Base-by-base conservation (phyloP, 2,329 filamentous ascomycete genomes). In the Nannizziopsis arthrosporioides region DNA sequence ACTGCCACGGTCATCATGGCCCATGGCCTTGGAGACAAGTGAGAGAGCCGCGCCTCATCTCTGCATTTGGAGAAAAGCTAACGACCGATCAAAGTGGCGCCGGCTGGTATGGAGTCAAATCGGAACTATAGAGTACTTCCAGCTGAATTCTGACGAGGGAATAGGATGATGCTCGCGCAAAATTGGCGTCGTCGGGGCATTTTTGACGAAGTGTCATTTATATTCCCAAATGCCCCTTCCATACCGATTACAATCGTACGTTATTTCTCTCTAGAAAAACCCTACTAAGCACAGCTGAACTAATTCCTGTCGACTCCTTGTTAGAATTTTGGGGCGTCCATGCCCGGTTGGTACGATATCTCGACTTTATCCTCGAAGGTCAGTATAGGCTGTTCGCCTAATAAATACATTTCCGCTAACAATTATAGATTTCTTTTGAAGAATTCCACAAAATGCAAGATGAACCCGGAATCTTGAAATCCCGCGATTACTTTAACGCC, bases 1-100 rank as follows among this genome's bases (percentile, higher is more conserved):
- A 95, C 92, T 34, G 88, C 88, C 18, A 95, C 90, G 2, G 84
- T 96, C 59, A 96, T 98, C 60, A 88, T 95, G 68, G 76, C 85
- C 45, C 92, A 98, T 65, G 92, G 92, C 11, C 73, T 98, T 35
- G 92, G 92, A 54, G 92, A 96, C 63, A 83, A 85, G 89, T 81
- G 67, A 59, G 63, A 56, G 39, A 22, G 36, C 36, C 31, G 17
- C 31, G 12, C 7, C 11, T 7, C n/a, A 18, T 30, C 19, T 36
- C 11, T 15, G 30, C n/a, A 17, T 10, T 43, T 48, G 32, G 12
- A n/a, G 47, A 37, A 22, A 14, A 14, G 19, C 39, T 52, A 22
- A 49, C 49, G 47, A 41, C 40, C 9, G 22, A 27, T 35, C 44
- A 37, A 54, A 80, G 70, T 57, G 70, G 70, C 50, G 65, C 65